A percentile compares a stretch with the other conserved stretches of the same genome.
Conservation (phyloP, 345 rosid species). For the Populus euphratica region DNA sequence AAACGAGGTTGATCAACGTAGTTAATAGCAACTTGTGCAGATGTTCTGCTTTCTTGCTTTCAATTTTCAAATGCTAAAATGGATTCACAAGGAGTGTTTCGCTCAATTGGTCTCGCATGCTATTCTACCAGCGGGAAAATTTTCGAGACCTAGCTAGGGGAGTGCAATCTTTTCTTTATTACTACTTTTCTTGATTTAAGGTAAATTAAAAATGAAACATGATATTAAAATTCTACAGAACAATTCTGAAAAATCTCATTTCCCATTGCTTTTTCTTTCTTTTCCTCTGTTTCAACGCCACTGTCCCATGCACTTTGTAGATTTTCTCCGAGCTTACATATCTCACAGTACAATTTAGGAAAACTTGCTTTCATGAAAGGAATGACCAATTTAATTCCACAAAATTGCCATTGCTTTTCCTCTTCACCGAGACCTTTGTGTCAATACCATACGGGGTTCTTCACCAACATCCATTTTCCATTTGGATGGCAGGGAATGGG, state of each 20-base stretch:
- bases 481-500: not conserved
- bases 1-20: not conserved
- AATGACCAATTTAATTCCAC: not conserved
- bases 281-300: not conserved
- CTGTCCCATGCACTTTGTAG: not conserved
- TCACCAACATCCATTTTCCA: not conserved
- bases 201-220: not conserved
- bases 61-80: not conserved
- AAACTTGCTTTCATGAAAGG: not conserved
- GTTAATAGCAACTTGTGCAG: not conserved
- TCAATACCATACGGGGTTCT: not conserved
- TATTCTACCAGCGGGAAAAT: not conserved
- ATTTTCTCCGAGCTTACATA: not conserved
- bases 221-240: not conserved
- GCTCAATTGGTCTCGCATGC: not conserved
- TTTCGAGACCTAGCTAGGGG: not conserved
- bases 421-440: not conserved
- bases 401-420: not conserved
- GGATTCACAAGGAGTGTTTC: not conserved
- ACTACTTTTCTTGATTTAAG: not conserved
- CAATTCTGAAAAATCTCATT: not conserved
- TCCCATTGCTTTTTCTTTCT: not conserved
- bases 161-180: not conserved
- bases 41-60: not conserved
- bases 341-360: slow-evolving; percentile 1